Percentiles rank a stretch among this genome's conserved stretches.
These are phyloP conservation scores for Claviceps sp. DNA, from an alignment of 2,329 filamentous ascomycete genomes.

Conservation along the genomic window DNA sequence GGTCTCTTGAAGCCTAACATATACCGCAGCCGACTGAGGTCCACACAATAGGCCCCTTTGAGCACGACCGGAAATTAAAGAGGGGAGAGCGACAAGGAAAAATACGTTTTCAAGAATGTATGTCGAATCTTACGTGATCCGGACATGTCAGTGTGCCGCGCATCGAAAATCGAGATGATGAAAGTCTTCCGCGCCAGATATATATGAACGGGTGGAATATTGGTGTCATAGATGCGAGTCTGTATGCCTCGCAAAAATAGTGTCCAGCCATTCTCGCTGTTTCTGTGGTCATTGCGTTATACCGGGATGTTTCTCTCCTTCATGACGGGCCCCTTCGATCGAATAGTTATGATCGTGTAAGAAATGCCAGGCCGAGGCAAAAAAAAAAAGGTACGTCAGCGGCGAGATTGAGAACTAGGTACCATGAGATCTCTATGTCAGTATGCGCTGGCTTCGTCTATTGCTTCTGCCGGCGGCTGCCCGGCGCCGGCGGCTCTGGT, in stretches of 20 bases:
- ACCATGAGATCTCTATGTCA: background rate
- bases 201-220: background rate
- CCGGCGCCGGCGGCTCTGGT: conserved; percentile 23
- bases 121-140: background rate
- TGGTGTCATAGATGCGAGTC: background rate
- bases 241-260: background rate
- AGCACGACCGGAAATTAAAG: background rate
- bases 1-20: background rate
- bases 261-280: background rate
- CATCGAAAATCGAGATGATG: background rate
- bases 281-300: background rate
- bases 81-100: background rate
- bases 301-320: background rate
- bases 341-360: background rate
- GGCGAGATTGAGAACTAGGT: background rate
- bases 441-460: background rate
- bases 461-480: conserved; percentile 11
- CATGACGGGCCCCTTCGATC: background rate
- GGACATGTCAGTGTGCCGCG: background rate
- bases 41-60: no score
- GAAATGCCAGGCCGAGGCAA: background rate
- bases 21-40: no score
- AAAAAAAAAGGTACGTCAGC: no score
- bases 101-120: background rate
- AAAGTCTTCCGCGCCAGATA: background rate